Percentiles rank a stretch among this genome's conserved stretches.
Evolutionary conservation across 768 basidiomycete species (phyloP).

Genomic region (Pleurotus ostreatus): DNA sequence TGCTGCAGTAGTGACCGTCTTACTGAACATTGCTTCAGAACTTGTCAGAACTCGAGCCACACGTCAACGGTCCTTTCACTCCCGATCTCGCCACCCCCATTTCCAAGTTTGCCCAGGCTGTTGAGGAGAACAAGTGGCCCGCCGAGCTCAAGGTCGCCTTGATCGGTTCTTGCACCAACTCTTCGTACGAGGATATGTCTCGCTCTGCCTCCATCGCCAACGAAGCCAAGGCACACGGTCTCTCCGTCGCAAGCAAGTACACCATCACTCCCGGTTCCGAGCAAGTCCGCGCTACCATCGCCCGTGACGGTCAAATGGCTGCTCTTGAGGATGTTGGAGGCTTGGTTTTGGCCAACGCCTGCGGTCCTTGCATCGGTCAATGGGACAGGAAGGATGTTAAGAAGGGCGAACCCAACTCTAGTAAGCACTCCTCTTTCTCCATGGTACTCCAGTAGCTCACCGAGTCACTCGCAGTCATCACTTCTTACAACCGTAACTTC

Average conservation of each 20-base stretch:
- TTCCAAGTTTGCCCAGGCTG: conserved; percentile 89
- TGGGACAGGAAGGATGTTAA: conserved; percentile 97
- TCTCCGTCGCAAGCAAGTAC: conserved; percentile 89
- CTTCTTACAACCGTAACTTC: conserved; percentile 99
- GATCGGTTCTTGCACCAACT: conserved; percentile 99
- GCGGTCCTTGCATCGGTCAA: conserved; percentile 98
- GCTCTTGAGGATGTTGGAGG: conserved; percentile 87
- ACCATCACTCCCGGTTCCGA: conserved; percentile 98
- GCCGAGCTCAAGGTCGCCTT: conserved; percentile 94
- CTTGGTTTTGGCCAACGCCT: conserved; percentile 94
- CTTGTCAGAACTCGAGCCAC: conserved; percentile 95
- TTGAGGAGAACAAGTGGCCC: conserved; percentile 96
- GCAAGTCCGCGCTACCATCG: conserved; percentile 97
- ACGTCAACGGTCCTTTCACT: conserved; percentile 99
- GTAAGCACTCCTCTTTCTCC: conserved; percentile 38
- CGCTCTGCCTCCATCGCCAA: conserved; percentile 92
- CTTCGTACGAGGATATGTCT: conserved; percentile 99
- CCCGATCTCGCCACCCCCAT: conserved; percentile 98
- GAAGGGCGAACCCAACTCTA: conserved; percentile 97
- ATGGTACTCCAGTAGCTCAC: neutral
- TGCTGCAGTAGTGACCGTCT: neutral
- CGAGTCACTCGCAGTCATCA: conserved; percentile 63
- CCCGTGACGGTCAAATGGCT: conserved; percentile 89
- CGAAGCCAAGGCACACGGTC: conserved; percentile 85
- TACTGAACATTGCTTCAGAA: conserved; percentile 43